Evolutionary conservation across 306 rosid genomes (phyloP), one percentile per base, ranked within the genome.

Genomic region (Fagus crenata): DNA sequence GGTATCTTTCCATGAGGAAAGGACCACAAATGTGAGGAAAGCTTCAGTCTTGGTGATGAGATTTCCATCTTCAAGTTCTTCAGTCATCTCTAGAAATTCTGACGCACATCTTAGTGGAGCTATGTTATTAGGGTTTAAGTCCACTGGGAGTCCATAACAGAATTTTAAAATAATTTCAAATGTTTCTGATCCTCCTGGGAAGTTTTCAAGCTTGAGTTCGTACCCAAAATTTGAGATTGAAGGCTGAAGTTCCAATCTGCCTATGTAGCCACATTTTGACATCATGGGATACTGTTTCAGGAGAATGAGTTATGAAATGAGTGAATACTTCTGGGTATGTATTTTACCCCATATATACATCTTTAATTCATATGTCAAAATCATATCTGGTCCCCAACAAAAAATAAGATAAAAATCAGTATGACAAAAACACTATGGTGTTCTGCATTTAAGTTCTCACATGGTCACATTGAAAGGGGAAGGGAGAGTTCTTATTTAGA

Each of bases 81-180:
- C 99, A 0, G 93, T 90, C 99, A 95, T 95, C 85, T 95, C 96
- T 40, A 95, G 85, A 83, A 84, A 95, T 72, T 91, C 98, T 11
- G 99, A 86, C 33, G 97, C 98, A 63, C 99, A 95, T 91, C 99
- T 87, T 42, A 95, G 85, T 75, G 84, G 82, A 42, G 98, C 99
- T 84, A 91, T 78, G 35, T 92, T 91, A 49, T 67, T 84, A 41
- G 97, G 81, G 83, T 76, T 87, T 36, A 95, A 87, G 82, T 92
- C 97, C 69, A 92, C 74, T 15, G 92, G 96, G 70, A 95, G 87
- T 70, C 97, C 96, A 56, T 95, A 95, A 54, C 99, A 95, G 90
- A 92, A 92, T 80, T 86, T 92, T 49, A 95, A 78, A 65, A 92
- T 72, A 53, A 84, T 84, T 74, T 89, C 96, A 28, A 92, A 92